Evolutionary conservation across 768 basidiomycete genomes (phyloP).

Genomic region (Dendrothele bispora): DNA sequence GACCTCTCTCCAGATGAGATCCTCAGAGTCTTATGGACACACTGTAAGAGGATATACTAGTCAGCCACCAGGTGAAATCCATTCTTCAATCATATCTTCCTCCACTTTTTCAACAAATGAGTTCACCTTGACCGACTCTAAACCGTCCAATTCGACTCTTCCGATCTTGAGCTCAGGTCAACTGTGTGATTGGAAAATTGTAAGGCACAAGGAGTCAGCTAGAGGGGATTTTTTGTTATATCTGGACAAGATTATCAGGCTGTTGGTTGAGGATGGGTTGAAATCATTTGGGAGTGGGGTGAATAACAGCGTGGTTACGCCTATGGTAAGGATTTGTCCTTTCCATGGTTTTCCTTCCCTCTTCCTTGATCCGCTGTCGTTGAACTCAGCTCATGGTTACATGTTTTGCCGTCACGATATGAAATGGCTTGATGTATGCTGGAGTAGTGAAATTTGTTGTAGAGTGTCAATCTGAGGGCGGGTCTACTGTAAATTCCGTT

Average conservation of each 20-base stretch:
- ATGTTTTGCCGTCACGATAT: not conserved
- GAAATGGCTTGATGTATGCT: conserved; percentile 75
- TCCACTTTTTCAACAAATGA: too few relatives aligned
- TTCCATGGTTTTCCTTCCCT: conserved; percentile 3
- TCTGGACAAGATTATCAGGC: conserved; percentile 85
- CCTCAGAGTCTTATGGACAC: too few relatives aligned
- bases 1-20: too few relatives aligned
- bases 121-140: too few relatives aligned
- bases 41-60: too few relatives aligned
- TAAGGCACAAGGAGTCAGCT: conserved; percentile 82
- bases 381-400: conserved; percentile 1
- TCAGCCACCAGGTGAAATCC: too few relatives aligned
- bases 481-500: conserved; percentile 43
- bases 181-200: conserved; percentile 96
- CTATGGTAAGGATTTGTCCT: conserved; percentile 56
- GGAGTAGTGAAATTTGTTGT: conserved; percentile 96
- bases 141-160: conserved; percentile 28
- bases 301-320: conserved; percentile 77
- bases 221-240: conserved; percentile 97
- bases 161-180: conserved; percentile 79
- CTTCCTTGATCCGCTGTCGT: not conserved
- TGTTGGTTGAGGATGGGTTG: conserved; percentile 84
- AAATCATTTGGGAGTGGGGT: conserved; percentile 78
- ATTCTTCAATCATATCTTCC: too few relatives aligned
- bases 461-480: conserved; percentile 96